Conservation (phyloP, 2,329 filamentous ascomycete species). For the Daldinia sp. region DNA sequence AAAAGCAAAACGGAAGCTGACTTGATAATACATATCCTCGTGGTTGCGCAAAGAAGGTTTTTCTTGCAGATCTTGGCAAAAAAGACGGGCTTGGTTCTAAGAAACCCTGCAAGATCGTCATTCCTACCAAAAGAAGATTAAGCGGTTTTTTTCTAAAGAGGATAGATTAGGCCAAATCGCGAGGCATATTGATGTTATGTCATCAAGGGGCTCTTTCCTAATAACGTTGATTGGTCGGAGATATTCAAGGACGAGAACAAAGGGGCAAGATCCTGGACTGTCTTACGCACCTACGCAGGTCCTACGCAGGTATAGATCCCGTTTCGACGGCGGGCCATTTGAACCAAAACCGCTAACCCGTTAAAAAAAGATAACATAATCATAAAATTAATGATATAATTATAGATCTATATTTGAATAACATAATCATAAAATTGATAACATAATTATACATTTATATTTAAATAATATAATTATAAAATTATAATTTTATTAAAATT, state of each 20-base stretch:
- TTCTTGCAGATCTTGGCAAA: slow-evolving; percentile 30
- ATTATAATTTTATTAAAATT: no score
- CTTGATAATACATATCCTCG: slow-evolving; percentile 3
- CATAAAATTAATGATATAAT: no score
- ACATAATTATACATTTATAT: no score
- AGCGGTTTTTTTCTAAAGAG: slow-evolving; percentile 12
- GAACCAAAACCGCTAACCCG: no score
- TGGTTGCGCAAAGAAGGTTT: slow-evolving; percentile 18
- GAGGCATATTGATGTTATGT: slow-evolving; percentile 19
- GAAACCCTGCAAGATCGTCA: slow-evolving; percentile 37
- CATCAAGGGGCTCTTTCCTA: slow-evolving; percentile 30
- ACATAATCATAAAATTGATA: no score
- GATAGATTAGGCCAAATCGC: slow-evolving; percentile 27
- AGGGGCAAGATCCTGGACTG: slow-evolving; percentile 16
- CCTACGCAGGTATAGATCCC: slow-evolving; percentile 21
- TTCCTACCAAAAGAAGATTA: slow-evolving; percentile 34
- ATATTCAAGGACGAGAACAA: slow-evolving; percentile 33
- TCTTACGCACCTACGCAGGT: no score
- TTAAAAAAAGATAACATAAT: no score
- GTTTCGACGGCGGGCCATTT: no score
- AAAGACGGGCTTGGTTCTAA: slow-evolving; percentile 16
- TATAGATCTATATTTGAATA: no score
- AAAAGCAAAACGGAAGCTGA: slow-evolving; percentile 4
- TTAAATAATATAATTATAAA: no score
- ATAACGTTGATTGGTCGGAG: slow-evolving; percentile 26